Conservation (phyloP, 352 stramenopile genomes). For the Thraustochytrium sp. region DNA sequence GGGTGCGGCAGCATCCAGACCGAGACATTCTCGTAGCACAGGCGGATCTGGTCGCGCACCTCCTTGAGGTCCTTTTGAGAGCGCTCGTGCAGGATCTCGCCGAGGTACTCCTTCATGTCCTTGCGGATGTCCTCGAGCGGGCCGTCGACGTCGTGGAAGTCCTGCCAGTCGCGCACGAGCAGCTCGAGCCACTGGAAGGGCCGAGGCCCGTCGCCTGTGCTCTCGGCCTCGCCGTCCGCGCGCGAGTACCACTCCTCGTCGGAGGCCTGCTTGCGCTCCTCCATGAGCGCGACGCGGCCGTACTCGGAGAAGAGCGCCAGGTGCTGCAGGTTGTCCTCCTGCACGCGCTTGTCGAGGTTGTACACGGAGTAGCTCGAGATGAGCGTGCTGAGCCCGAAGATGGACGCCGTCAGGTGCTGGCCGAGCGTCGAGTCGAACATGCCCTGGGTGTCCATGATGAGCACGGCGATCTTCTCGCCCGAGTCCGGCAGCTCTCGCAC, state of each 20-base stretch:
- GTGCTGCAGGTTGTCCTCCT: constrained; percentile 99
- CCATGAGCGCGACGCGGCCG: constrained; percentile 43
- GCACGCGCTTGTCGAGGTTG: constrained; percentile 98
- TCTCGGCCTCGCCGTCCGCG: constrained; percentile 40
- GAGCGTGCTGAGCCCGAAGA: constrained; percentile 96
- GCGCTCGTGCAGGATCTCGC: constrained; percentile 79
- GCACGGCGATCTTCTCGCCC: constrained; percentile 84
- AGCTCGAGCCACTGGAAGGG: constrained; percentile 98
- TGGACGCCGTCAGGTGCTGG: constrained; percentile 94
- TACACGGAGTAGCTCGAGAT: constrained; percentile 95
- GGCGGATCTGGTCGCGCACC: constrained; percentile 91
- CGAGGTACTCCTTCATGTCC: constrained; percentile 46
- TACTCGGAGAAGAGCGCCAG: constrained; percentile 98
- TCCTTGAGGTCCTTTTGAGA: constrained; percentile 84
- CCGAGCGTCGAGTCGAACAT: constrained; percentile 99
- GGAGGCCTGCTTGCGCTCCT: constrained; percentile 44
- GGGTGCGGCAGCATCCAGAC: constrained; percentile 94
- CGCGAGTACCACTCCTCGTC: constrained; percentile 29
- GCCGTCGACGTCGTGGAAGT: constrained; percentile 83
- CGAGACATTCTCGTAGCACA: constrained; percentile 88
- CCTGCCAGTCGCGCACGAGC: constrained; percentile 95
- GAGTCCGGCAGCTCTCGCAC: constrained; percentile 57
- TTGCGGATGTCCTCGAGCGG: constrained; percentile 53
- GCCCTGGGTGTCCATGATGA: constrained; percentile 97
- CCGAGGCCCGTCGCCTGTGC: constrained; percentile 48